Evolutionary conservation across 306 rosid species (phyloP), one percentile per base, ranked within the genome.

Genomic region (Crotalaria pallida): DNA sequence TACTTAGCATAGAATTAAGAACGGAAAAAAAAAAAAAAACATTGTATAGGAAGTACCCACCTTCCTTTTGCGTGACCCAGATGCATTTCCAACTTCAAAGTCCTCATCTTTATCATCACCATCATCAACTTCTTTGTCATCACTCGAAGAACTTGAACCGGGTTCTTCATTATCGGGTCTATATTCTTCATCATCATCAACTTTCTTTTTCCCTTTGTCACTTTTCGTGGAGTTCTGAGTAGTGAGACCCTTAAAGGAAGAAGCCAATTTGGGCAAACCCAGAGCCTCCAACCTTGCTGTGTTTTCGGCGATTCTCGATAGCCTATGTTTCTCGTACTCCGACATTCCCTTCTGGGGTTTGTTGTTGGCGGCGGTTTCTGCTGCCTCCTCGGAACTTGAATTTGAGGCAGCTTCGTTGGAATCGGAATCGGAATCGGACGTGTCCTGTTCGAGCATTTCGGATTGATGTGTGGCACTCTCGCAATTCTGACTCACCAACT

Each of bases 271-370:
- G 67, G 80, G 80, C 60, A 94, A 70, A 5, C 96, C 95, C 50
- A 94, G 48, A 49, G 98, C 97, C 72, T 85, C 88, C 80, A 94
- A 81, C 65, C 87, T 90, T 0, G 84, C 88, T 80, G 62, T 86
- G 89, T 90, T 94, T 74, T 87, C 95, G 10, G 90, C 86, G 18
- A 90, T 94, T 75, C 92, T 84, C 6, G 83, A 80, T 1, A 82
- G 82, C 85, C 96, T 85, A 75, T 84, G 97, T 57, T 85, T 81
- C 86, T 90, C 97, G 75, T 88, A 90, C 56, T 87, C 86, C 18
- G 88, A 21, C 4, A 74, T 27, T 7, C 47, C 48, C 7, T 65
- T 3, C 18, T 21, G 61, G 47, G 10, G 31, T 34, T 65, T 57
- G 3, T 21, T 66, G 29, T 53, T 60, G 24, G 13, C n/a, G 31